Conservation (phyloP, 2,329 filamentous ascomycete species). For the Colletotrichum sp. region DNA sequence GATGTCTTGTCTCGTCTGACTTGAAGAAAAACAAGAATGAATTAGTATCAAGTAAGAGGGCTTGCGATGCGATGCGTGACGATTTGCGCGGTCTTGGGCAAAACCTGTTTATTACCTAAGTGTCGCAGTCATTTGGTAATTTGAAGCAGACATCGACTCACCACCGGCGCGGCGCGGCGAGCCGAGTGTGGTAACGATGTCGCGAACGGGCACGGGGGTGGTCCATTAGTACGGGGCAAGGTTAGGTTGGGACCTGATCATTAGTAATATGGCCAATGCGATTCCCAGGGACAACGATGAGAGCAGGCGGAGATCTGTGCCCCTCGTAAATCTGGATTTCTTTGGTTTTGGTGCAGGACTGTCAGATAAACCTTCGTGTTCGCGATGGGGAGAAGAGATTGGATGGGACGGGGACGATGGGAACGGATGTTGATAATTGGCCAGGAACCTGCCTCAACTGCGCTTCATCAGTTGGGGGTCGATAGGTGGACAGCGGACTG, state of each 20-base stretch:
- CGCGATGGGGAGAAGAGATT: background rate
- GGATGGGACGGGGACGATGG: background rate
- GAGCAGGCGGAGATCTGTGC: background rate
- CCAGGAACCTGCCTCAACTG: background rate
- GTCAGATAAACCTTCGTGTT: background rate
- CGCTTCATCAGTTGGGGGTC: background rate
- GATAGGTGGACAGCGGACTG: background rate
- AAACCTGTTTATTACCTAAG: background rate
- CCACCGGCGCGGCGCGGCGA: background rate
- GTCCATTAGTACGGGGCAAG: background rate
- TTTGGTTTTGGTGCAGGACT: background rate
- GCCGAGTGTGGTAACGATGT: background rate
- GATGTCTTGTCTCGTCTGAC: background rate
- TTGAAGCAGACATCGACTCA: background rate
- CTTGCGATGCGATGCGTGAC: background rate
- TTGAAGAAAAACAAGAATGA: background rate
- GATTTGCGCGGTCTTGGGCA: background rate
- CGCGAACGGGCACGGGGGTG: background rate
- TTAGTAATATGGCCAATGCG: background rate
- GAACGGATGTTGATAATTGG: background rate
- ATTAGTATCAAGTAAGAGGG: background rate
- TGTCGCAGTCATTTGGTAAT: background rate
- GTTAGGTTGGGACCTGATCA: background rate
- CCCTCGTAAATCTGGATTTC: background rate
- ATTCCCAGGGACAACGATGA: background rate